Base-by-base conservation (phyloP, 2,329 filamentous ascomycete species). In the Pseudocercospora macadamiae region DNA sequence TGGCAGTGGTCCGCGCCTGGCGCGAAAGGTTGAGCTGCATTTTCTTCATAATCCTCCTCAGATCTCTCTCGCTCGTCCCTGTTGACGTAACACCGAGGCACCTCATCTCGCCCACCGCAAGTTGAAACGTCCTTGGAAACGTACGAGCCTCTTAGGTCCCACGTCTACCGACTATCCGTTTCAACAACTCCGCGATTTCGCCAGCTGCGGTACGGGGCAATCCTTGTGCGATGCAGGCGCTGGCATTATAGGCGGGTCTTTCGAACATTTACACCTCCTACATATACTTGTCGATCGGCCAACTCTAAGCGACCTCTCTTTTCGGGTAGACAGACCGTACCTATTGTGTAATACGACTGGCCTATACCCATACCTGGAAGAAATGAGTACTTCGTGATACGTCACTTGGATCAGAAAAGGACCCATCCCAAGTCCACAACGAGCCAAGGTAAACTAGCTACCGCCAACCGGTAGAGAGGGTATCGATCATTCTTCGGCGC, bases 71-170 rank as follows among this genome's bases (percentile, higher is more conserved):
- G 63, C 64, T 62, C 62, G 56, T 63, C 19, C 42, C 42, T 19
- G 21, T 47, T 58, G 61, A 63, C 61, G 61, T 62, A 63, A 64
- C 65, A 60, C 69, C 64, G 42, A 68, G 65, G 52, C 60, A 21
- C 60, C 54, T 55, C 61, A 54, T 66, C 63, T 60, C 63, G 57
- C 59, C 63, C 64, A 47, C 67, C 62, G 66, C 67, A 61, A 64
- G 57, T 65, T 66, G 65, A 66, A 68, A 70, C 66, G 60, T 61
- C 57, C 64, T 60, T 60, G 59, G 56, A 64, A 63, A 57, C 60
- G 51, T 57, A 49, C 59, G 59, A 32, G 53, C 54, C 49, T 56
- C 54, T 47, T 47, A 26, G 42, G 42, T 28, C 52, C 60, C 59
- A 57, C 52, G 36, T 58, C 55, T 54, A 59, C 57, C 51, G 53